Evolutionary conservation across 495 filamentous ascomycete genomes (phyloP).

Genomic region (Haplographium delicatum): DNA sequence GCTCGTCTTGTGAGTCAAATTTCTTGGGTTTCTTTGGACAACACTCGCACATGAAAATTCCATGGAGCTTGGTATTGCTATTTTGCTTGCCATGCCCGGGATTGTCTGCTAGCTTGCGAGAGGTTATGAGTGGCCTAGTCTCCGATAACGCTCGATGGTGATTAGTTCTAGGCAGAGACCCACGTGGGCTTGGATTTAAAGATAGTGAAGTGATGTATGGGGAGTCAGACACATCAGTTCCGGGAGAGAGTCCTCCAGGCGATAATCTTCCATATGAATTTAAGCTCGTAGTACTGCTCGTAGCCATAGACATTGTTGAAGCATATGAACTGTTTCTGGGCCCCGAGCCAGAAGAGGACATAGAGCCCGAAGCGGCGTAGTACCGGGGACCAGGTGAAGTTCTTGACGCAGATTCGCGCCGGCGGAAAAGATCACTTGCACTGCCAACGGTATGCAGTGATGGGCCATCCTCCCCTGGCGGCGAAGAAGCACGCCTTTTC

Average conservation of each 20-base stretch:
- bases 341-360: conserved; percentile 68
- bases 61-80: conserved; percentile 35
- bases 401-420: conserved; percentile 56
- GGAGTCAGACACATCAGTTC: conserved; percentile 46
- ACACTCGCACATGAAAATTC: conserved; percentile 83
- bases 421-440: conserved; percentile 60
- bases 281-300: conserved; percentile 65
- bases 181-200: conserved; percentile 56
- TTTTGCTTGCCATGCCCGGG: conserved; percentile 33
- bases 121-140: conserved; percentile 36
- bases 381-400: conserved; percentile 55
- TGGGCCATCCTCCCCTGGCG: conserved; percentile 63
- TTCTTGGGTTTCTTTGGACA: conserved; percentile 99
- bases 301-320: conserved; percentile 58
- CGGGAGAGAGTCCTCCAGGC: conserved; percentile 50
- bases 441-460: conserved; percentile 49
- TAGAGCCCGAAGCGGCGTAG: conserved; percentile 57
- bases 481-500: conserved; percentile 79
- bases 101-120: conserved; percentile 41
- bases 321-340: conserved; percentile 71
- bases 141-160: conserved; percentile 44
- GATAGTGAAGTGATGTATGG: conserved; percentile 55
- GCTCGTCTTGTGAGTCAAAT: conserved; percentile 80
- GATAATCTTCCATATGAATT: conserved; percentile 69
- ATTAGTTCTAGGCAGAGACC: conserved; percentile 40